Base-by-base conservation (phyloP, 2,329 filamentous ascomycete species). In the Sporothrix brasiliensis region DNA sequence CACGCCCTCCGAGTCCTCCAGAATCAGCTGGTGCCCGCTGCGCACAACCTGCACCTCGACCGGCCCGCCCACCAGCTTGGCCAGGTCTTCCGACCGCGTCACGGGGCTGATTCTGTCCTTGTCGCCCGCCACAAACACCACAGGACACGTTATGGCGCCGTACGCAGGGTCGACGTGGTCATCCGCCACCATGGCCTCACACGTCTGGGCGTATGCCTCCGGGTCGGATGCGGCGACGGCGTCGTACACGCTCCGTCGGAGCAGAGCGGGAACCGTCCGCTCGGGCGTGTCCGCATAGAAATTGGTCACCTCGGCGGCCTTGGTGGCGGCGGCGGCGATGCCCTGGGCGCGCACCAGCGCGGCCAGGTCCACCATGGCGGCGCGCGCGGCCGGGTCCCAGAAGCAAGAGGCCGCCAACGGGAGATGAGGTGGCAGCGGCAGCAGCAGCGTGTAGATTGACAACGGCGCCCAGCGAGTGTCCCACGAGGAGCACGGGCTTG, bases 401-500 rank as follows among this genome's bases (percentile, higher is more conserved):
- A 16, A 79, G 75, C 10, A 76, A 72, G 56, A 80, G 76, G n/a
- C 76, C 74, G 14, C 74, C 76, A 39, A 76, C 27, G 27, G 27
- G 27, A 30, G 27, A 30, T 3, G 27, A 30, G 27, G 27, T 4
- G 27, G 27, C 27, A 30, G 27, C 27, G 27, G 27, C 27, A 69
- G 41, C 78, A 74, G 70, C 77, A 67, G 77, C 75, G 44, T 80
- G 78, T 67, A 80, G 75, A n/a, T 76, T 75, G 70, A 80, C 74
- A 44, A 79, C 77, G 67, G 74, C 77, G 19, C 79, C 79, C 63
- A 80, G 75, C 19, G 78, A 80, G 73, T 80, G 79, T 21, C 79
- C 79, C 65, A 80, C 72, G 65, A 79, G 72, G 68, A 79, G 27
- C 14, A 67, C 50, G 7, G 58, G 68, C 3, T 47, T 47, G n/a